Percentiles rank a stretch among this genome's conserved stretches.
Evolutionary conservation across 2,329 filamentous ascomycete species (phyloP).

Genomic region (Botrytis fragariae): DNA sequence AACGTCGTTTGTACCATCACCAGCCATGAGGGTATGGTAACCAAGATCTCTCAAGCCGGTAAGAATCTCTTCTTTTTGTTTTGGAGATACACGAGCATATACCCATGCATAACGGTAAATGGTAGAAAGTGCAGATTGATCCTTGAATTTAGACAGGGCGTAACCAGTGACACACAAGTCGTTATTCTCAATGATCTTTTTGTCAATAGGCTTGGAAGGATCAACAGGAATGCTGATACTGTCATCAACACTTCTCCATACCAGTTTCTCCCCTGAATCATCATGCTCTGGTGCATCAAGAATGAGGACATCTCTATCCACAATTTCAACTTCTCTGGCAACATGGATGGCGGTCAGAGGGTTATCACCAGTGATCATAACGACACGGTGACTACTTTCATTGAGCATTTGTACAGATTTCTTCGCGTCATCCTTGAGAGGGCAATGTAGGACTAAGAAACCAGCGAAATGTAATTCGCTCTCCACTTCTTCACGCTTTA

Average conservation of each 20-base stretch:
- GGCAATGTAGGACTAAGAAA: constrained; percentile 92
- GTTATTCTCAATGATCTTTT: constrained; percentile 76
- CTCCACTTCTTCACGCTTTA: constrained; percentile 92
- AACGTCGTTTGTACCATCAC: constrained; percentile 97
- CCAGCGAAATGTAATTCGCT: constrained; percentile 82
- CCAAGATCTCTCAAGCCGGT: constrained; percentile 93
- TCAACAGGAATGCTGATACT: constrained; percentile 83
- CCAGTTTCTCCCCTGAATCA: constrained; percentile 71
- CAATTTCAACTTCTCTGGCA: constrained; percentile 92
- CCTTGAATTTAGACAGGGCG: constrained; percentile 84
- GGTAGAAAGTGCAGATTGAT: constrained; percentile 70
- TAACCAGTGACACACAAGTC: constrained; percentile 97
- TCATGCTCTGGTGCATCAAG: constrained; percentile 93
- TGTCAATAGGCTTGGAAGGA: constrained; percentile 74
- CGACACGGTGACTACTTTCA: constrained; percentile 95
- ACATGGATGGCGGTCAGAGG: constrained; percentile 95
- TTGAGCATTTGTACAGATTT: constrained; percentile 95
- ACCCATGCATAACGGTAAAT: constrained; percentile 92
- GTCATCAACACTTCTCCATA: constrained; percentile 96
- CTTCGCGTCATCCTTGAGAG: constrained; percentile 93
- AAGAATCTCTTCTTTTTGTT: constrained; percentile 99
- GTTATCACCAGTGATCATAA: constrained; percentile 99
- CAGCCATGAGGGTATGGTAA: constrained; percentile 98
- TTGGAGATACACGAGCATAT: constrained; percentile 95
- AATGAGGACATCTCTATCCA: constrained; percentile 92